A percentile compares a stretch with the other conserved stretches of the same genome.
Evolutionary conservation across 495 filamentous ascomycete genomes (phyloP).

Genomic region (Penicillium ochrochloron): DNA sequence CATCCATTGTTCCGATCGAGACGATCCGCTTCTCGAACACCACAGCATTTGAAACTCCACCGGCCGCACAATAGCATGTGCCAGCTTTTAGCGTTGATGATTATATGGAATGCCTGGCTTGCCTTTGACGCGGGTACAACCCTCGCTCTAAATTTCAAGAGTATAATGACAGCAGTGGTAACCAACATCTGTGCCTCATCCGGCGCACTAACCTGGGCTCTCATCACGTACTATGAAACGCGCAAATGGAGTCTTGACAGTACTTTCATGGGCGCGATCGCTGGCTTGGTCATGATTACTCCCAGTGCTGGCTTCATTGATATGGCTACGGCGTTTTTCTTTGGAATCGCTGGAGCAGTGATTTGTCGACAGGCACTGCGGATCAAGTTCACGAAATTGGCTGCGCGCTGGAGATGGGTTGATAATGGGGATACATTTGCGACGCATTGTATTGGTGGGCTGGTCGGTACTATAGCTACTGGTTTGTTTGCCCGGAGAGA

Average conservation of each 20-base stretch:
- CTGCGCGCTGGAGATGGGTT: constrained; percentile 42
- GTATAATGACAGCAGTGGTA: constrained; percentile 52
- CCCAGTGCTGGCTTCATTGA: constrained; percentile 53
- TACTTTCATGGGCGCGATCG: constrained; percentile 56
- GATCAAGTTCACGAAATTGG: constrained; percentile 51
- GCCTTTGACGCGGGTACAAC: constrained; percentile 61
- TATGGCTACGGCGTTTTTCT: constrained; percentile 47
- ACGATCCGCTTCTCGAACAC: constrained; percentile 40
- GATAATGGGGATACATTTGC: constrained; percentile 54
- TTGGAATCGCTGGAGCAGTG: constrained; percentile 47
- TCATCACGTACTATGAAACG: constrained; percentile 49
- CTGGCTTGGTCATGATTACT: constrained; percentile 55
- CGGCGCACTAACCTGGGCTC: constrained; percentile 52
- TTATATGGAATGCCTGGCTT: constrained; percentile 60
- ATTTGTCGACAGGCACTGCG: constrained; percentile 52
- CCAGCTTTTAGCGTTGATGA: constrained; percentile 54
- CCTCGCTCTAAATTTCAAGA: constrained; percentile 48
- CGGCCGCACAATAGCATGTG: constrained; percentile 52
- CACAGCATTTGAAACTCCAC: constrained; percentile 49
- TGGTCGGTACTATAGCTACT: constrained; percentile 43
- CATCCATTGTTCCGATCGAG: constrained; percentile 48
- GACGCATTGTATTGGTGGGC: constrained; percentile 50
- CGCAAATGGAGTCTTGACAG: constrained; percentile 53
- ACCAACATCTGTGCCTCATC: constrained; percentile 54
- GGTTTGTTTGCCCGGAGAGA: constrained; percentile 43